These are phyloP conservation scores for Hippophae tibetana DNA, from an alignment of 306 rosid species.

Conservation along the genomic window DNA sequence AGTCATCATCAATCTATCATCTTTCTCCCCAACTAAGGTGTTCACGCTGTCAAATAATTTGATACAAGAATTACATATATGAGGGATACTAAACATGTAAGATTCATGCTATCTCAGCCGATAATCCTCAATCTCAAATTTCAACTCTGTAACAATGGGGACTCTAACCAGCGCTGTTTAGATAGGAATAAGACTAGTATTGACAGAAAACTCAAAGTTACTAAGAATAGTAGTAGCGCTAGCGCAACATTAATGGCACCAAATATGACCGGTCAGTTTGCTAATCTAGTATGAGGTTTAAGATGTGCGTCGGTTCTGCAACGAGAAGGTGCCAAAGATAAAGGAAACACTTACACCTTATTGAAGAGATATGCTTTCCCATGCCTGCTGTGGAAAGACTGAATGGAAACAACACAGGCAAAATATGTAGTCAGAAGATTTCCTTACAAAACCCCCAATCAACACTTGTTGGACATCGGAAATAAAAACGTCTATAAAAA, in stretches of 20 bases:
- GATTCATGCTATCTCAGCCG: background rate
- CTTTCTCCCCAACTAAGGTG: constrained; percentile 54
- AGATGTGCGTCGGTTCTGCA: background rate
- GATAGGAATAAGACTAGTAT: too few relatives aligned
- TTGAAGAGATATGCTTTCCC: constrained; percentile 94
- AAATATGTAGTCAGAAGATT: constrained; percentile 29
- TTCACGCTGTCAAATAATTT: constrained; percentile 57
- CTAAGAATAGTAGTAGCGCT: too few relatives aligned
- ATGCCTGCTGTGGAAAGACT: constrained; percentile 69
- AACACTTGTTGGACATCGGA: constrained; percentile 6
- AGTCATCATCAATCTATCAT: constrained; percentile 65
- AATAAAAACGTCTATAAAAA: constrained; percentile 9
- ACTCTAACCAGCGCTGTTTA: background rate
- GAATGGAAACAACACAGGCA: constrained; percentile 29
- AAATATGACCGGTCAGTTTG: background rate
- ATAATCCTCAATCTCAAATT: background rate
- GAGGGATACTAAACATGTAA: constrained; percentile 7
- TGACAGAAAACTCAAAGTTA: background rate
- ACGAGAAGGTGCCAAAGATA: constrained; percentile 19
- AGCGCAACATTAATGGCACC: too few relatives aligned
- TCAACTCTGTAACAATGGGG: background rate
- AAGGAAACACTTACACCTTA: constrained; percentile 77
- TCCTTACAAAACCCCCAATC: constrained; percentile 11
- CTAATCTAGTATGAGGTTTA: constrained; percentile 7
- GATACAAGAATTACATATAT: constrained; percentile 10